Base-by-base conservation (phyloP, 768 basidiomycete genomes). In the Polyporus arcularius region DNA sequence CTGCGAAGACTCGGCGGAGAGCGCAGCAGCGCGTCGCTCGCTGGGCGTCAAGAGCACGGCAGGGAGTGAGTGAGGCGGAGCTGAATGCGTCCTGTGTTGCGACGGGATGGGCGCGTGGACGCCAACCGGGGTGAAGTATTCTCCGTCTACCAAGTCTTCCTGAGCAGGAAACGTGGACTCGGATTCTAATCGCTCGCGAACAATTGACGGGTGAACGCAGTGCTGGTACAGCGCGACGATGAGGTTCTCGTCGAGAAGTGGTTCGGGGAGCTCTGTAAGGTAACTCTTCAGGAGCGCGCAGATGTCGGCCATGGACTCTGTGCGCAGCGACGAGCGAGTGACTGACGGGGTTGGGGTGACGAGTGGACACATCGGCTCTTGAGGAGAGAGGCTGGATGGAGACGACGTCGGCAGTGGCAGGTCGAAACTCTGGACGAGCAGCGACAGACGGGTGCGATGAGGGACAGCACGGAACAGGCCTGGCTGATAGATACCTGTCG, bases 271-370 rank as follows among this genome's bases (percentile, higher is more conserved):
- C 53, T 78, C 74, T 16, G 77, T 76, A 55, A 85, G 73, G 61
- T 79, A 85, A 2, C 77, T 75, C 12, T 79, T 76, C 28, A 85
- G 66, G 39, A 82, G 71, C 0, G 80, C 79, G 65, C 78, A 78
- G 42, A 82, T 70, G 59, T 80, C 77, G 1, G 79, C 72, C 63
- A 77, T 79, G 1, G 72, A 62, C 62, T 80, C 78, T 6, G 70
- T 67, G 1, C 69, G 73, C 64, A 77, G 72, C 15, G 58, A 53
- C 64, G 56, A 69, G 67, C 18, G 68, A 31, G 32, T 66, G 53
- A 41, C 69, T 64, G 54, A 70, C 58, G 52, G 68, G 58, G 58
- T 63, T 5, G 54, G 54, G 4, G 12, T 63, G 56, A 35, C 32
- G n/a, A 30, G 49, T 3, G 49, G 30, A 18, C 18, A 71, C 53